Base-by-base conservation (phyloP, 179 eudicot genomes). In the Spinacia oleracea region DNA sequence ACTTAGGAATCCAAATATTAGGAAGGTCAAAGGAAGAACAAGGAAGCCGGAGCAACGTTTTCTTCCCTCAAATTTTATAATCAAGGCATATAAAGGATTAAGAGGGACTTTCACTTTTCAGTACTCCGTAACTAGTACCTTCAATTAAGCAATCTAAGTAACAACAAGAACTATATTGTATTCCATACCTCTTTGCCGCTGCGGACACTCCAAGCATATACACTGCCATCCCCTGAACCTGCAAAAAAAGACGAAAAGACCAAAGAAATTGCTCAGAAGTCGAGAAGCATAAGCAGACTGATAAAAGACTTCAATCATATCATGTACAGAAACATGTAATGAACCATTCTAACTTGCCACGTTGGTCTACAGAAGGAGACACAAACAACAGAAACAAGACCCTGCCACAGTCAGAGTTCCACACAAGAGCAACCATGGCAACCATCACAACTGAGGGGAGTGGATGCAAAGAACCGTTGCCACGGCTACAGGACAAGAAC, bases 211-310 rank as follows among this genome's bases (percentile, higher is more conserved):
- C 98, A 95, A 58, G 97, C 98, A 86, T 86, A 93, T 4, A 95
- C 95, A 88, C 97, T 91, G 51, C 98, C 98, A 82, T 95, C 97
- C 38, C 98, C 98, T 68, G 98, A 95, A 77, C 98, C 97, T 94
- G 91, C 76, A 72, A 80, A 50, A 70, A 77, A 67, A 29, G 42
- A 25, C 42, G 62, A 29, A 79, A 35, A 27, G 6, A 14, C n/a
- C 20, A 23, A 64, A 50, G 45, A 42, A 38, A 34, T 50, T 72
- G 50, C 29, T 32, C 8, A 68, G 34, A 11, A 40, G 32, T 1
- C 11, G 40, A 53, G 31, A 15, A 78, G 40, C 46, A 56, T 25
- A 51, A 71, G 59, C 59, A 79, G 18, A 56, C 55, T 51, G 34
- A 74, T 74, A 4, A 65, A 77, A 53, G 76, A 38, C 40, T 38